Evolutionary conservation across 179 eudicot genomes (phyloP).

Genomic region (Spergularia azorica): DNA sequence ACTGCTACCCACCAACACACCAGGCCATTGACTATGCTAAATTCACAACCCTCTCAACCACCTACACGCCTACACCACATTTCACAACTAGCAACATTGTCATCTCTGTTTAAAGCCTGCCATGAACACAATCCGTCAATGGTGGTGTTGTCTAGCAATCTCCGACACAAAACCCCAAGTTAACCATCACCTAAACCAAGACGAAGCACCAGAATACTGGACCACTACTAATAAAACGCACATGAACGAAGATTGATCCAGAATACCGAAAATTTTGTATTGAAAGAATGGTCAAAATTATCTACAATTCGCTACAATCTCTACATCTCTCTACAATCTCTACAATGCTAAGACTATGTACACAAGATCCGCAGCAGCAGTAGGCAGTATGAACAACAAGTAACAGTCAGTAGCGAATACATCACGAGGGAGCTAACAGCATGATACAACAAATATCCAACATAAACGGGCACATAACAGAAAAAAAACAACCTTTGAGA

Average conservation of each 20-base stretch:
- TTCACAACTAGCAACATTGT: too few species aligned
- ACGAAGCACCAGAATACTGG: not conserved
- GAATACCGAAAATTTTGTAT: slow-evolving; percentile 28
- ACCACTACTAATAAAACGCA: not conserved
- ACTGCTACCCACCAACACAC: too few species aligned
- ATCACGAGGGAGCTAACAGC: slow-evolving; percentile 25
- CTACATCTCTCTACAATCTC: slow-evolving; percentile 24
- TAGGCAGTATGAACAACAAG: slow-evolving; percentile 8
- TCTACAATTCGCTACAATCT: slow-evolving; percentile 26
- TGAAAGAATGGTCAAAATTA: slow-evolving; percentile 25
- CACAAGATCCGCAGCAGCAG: slow-evolving; percentile 19
- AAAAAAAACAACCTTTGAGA: slow-evolving; percentile 25
- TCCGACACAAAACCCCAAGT: too few species aligned
- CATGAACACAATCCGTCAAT: too few species aligned
- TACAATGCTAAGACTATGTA: slow-evolving; percentile 28
- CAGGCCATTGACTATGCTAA: too few species aligned
- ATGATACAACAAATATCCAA: slow-evolving; percentile 34
- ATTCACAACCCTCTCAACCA: too few species aligned
- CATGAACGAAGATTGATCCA: not conserved
- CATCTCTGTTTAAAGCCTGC: too few species aligned
- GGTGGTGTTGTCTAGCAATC: too few species aligned
- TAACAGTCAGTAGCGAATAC: slow-evolving; percentile 16
- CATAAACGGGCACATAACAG: slow-evolving; percentile 22
- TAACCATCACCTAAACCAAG: too few species aligned
- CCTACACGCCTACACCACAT: too few species aligned